A percentile compares a stretch with the other conserved stretches of the same genome.
phyloP scores from a whole-genome alignment of 2,329 filamentous ascomycete species.

The Fonsecaea nubica region DNA sequence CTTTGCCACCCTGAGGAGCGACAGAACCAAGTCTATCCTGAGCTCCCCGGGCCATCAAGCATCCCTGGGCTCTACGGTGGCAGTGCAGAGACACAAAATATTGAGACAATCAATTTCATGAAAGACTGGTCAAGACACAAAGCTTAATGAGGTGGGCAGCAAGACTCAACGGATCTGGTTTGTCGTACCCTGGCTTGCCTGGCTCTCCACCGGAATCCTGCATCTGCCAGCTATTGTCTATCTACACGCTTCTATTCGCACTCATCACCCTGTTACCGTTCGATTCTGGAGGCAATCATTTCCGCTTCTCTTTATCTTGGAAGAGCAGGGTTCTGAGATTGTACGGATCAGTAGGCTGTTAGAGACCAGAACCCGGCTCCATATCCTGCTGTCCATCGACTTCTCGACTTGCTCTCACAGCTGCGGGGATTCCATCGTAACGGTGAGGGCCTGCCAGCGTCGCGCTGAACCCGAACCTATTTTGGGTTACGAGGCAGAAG shows the following conservation, averaged over 20 bases:
- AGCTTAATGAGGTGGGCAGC: neutral
- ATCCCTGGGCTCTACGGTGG: neutral
- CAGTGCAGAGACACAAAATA: neutral
- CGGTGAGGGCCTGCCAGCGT: neutral
- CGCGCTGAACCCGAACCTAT: neutral
- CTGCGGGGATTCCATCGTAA: neutral
- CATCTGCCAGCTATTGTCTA: neutral
- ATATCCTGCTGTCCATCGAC: neutral
- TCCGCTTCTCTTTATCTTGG: neutral
- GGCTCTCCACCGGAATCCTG: neutral
- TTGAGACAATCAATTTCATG: neutral
- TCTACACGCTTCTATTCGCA: neutral
- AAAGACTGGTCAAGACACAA: neutral
- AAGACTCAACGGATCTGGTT: neutral
- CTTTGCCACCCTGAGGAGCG: neutral
- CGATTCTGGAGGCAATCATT: neutral
- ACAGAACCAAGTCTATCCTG: neutral
- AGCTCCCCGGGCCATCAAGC: neutral
- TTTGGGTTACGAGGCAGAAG: neutral
- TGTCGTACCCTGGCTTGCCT: neutral
- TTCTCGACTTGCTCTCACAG: neutral
- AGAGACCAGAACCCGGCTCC: slow-evolving; percentile 1
- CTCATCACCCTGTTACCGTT: neutral
- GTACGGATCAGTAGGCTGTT: neutral
- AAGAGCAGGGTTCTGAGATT: slow-evolving; percentile 1